Conservation (phyloP, 345 rosid species). For the Populus simonii region DNA sequence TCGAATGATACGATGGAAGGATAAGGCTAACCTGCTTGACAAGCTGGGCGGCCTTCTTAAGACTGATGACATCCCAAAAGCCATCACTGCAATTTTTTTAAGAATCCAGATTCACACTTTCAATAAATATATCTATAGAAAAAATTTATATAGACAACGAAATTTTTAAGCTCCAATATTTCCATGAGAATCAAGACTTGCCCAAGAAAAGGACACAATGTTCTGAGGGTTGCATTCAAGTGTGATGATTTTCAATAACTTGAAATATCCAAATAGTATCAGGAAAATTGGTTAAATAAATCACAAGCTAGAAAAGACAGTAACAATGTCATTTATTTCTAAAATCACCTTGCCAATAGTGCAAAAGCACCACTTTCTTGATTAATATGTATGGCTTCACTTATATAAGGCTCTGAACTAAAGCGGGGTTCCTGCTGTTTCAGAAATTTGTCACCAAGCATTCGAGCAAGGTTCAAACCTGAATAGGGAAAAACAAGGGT, state of each 20-base stretch:
- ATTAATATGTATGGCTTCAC: conserved; percentile 61
- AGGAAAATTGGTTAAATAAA: neutral
- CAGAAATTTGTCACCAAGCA: conserved; percentile 96
- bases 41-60: conserved; percentile 73
- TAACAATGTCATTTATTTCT: neutral
- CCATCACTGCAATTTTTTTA: conserved; percentile 64
- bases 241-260: neutral
- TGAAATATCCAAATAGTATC: neutral
- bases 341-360: conserved; percentile 72
- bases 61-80: conserved; percentile 83
- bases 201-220: neutral
- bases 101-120: neutral
- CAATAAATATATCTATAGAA: neutral
- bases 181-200: too few relatives aligned
- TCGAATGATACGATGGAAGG: too few relatives aligned
- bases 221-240: neutral
- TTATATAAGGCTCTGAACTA: conserved; percentile 80
- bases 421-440: conserved; percentile 87
- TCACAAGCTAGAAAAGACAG: neutral
- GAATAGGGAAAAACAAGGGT: conserved; percentile 1
- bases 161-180: neutral
- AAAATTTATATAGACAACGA: neutral
- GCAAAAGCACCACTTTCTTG: conserved; percentile 58
- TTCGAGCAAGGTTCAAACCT: conserved; percentile 92
- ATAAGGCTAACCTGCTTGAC: conserved; percentile 52